phyloP scores from a whole-genome alignment of 75 land plant genomes.

The Gnetum montanum region DNA sequence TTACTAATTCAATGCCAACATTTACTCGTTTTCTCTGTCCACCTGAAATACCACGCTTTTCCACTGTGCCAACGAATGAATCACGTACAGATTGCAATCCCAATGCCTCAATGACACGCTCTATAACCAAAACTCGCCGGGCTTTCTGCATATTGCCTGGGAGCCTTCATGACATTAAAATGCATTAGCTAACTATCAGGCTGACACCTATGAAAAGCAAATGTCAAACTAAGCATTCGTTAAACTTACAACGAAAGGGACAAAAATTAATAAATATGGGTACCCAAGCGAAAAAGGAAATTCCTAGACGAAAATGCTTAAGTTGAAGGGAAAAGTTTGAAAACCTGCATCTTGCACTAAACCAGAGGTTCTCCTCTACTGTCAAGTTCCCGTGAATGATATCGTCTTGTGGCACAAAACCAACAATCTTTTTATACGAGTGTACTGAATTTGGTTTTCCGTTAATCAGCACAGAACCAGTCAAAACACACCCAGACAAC shows the following conservation, averaged over 20 bases:
- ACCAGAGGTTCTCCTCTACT: conserved; percentile 91
- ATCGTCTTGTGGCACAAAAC: conserved; percentile 99
- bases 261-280: no score
- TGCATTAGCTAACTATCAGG: not conserved
- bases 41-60: conserved; percentile 93
- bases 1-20: conserved; percentile 95
- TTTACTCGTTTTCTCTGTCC: conserved; percentile 97
- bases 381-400: conserved; percentile 94
- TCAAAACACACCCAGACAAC: conserved; percentile 40
- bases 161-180: conserved; percentile 36
- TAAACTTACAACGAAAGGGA: no score
- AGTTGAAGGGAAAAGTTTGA: no score
- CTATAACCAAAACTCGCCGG: conserved; percentile 82
- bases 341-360: conserved; percentile 93
- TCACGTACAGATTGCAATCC: conserved; percentile 77
- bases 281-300: no score
- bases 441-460: conserved; percentile 68
- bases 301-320: no score
- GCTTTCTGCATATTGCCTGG: conserved; percentile 61
- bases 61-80: conserved; percentile 93
- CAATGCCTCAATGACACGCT: conserved; percentile 85
- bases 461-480: conserved; percentile 71
- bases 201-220: no score
- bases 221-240: no score
- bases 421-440: conserved; percentile 81